Base-by-base conservation (phyloP, 306 rosid species). In the Canavalia gladiata region DNA sequence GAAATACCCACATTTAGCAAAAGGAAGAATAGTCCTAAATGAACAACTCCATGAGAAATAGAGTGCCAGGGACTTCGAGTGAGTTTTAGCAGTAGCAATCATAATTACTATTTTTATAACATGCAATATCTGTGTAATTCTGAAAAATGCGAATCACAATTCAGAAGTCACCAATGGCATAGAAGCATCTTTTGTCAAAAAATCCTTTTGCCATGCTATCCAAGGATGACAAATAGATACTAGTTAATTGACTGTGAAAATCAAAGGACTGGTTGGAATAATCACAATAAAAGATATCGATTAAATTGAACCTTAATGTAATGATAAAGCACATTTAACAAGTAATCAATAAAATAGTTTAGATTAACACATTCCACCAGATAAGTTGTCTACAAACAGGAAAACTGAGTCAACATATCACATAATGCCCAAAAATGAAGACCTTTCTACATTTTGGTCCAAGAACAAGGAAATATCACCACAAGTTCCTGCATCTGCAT, bases 401-500 rank as follows among this genome's bases (percentile, higher is more conserved):
- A 76, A 69, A 28, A 37, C 52, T 10, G 30, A 45, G 13, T 10
- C 11, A 1, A 54, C 45, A 59, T 80, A 7, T 68, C 25, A 68
- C 52, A 34, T 35, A 77, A 49, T 70, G 85, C 80, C 86, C 51
- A 30, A 29, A 75, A 45, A 46, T 13, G 79, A 41, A 74, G 77
- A 76, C 49, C 82, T 81, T 77, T 81, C 84, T 56, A 28, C 64
- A 31, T 70, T 72, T 51, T 55, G 80, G 33, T 67, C 82, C 3
- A 49, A 54, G 34, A 74, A 74, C 28, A 37, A 81, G 66, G 89
- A 68, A 46, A 65, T 43, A 67, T 83, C 83, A 68, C 30, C 10
- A 51, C 47, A 77, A 65, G 10, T 47, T 52, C 81, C 84, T 39
- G 77, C 63, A 42, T 62, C 60, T 47, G 67, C 73, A 41, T 8